phyloP scores from a whole-genome alignment of 331 rosid genomes.

The Acacia pycnantha region DNA sequence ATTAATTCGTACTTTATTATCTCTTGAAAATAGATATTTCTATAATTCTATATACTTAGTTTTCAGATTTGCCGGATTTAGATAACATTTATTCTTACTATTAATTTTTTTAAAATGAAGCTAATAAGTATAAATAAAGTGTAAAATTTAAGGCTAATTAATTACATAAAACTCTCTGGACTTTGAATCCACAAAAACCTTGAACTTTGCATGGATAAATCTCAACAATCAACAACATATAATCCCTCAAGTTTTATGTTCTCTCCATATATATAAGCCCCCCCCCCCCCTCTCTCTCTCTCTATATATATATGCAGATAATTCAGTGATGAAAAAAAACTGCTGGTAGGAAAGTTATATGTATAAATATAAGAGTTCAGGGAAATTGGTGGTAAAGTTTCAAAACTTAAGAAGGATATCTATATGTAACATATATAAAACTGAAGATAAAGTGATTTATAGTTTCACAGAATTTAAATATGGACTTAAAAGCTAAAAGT shows the following conservation, averaged over 20 bases:
- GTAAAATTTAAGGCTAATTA: too few species aligned
- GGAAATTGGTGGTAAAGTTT: not conserved
- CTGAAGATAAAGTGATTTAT: too few species aligned
- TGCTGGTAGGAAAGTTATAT: too few species aligned
- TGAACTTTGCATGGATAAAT: not conserved
- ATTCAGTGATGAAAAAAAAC: too few species aligned
- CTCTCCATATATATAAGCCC: too few species aligned
- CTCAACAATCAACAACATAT: not conserved
- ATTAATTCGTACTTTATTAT: not conserved
- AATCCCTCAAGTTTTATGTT: too few species aligned
- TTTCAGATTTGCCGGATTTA: not conserved
- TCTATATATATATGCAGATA: too few species aligned
- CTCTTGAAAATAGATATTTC: not conserved
- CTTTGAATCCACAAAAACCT: too few species aligned
- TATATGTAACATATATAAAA: not conserved
- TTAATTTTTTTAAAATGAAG: not conserved
- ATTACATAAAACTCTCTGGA: not conserved
- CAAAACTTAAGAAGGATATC: not conserved
- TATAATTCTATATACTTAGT: not conserved
- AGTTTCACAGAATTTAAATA: not conserved
- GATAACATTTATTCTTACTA: not conserved
- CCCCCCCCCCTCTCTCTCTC: too few species aligned
- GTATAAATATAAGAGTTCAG: too few species aligned
- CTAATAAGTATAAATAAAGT: not conserved
- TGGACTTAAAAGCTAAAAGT: not conserved